These are phyloP conservation scores for Starmerella bacillaris DNA, from an alignment of 805 yeast species.

Conservation along the genomic window DNA sequence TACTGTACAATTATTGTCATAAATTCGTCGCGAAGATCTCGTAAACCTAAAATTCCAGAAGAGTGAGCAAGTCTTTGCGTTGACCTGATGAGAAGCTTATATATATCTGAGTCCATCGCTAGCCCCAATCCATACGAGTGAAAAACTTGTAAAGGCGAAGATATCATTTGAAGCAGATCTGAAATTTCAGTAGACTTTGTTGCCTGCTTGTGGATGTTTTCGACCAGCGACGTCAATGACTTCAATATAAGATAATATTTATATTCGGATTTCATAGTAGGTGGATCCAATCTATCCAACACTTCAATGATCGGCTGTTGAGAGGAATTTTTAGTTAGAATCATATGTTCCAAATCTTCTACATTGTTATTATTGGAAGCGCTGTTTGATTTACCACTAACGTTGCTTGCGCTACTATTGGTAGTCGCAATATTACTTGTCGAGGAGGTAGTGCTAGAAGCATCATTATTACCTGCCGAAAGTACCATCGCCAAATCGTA, in stretches of 20 bases:
- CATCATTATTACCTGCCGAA: neutral
- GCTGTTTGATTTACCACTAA: neutral
- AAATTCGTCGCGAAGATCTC: slow-evolving; percentile 40
- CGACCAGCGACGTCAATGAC: slow-evolving; percentile 39
- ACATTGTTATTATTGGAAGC: neutral
- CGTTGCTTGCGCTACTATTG: neutral
- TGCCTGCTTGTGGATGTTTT: slow-evolving; percentile 36
- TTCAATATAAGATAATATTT: slow-evolving; percentile 38
- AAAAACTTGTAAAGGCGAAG: slow-evolving; percentile 25
- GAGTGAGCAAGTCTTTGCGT: slow-evolving; percentile 70
- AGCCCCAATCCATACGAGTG: slow-evolving; percentile 42
- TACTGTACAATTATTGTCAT: slow-evolving; percentile 19
- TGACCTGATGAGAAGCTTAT: slow-evolving; percentile 49
- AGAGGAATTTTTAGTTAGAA: slow-evolving; percentile 4
- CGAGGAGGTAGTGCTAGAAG: too few relatives aligned
- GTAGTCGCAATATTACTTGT: neutral
- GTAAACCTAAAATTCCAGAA: slow-evolving; percentile 52
- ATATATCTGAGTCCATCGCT: slow-evolving; percentile 50
- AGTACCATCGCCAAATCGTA: neutral
- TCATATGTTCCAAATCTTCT: neutral
- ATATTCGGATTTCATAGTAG: slow-evolving; percentile 46
- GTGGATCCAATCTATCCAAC: slow-evolving; percentile 67
- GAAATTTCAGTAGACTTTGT: slow-evolving; percentile 22
- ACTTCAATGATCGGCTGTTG: slow-evolving; percentile 34
- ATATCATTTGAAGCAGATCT: slow-evolving; percentile 5